These are phyloP conservation scores for Kwoniella europaea DNA, from an alignment of 768 basidiomycete species.

Conservation along the genomic window DNA sequence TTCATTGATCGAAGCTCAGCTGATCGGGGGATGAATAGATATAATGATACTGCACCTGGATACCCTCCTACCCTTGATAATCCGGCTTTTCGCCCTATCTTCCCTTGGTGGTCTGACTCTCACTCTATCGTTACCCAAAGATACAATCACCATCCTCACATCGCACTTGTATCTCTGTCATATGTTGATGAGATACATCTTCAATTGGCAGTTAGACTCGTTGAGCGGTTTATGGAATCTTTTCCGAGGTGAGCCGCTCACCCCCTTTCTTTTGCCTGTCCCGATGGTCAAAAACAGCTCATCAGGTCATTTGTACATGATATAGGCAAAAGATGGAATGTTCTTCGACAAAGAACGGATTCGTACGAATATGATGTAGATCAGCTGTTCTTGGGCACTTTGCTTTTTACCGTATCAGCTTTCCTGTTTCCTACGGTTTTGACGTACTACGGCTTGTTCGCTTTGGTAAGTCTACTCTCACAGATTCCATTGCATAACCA, in stretches of 20 bases:
- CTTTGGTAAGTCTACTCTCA: conserved; percentile 62
- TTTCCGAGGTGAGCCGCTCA: conserved; percentile 71
- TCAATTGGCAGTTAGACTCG: conserved; percentile 66
- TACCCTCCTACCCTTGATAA: conserved; percentile 14
- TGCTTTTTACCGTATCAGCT: conserved; percentile 58
- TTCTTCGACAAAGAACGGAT: conserved; percentile 83
- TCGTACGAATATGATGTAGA: conserved; percentile 90
- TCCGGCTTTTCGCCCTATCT: conserved; percentile 52
- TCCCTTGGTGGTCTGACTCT: conserved; percentile 64
- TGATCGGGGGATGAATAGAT: background rate
- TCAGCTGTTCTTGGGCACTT: conserved; percentile 89
- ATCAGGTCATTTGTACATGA: background rate
- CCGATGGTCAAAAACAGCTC: background rate
- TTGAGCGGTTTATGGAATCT: conserved; percentile 80
- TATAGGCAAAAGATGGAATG: conserved; percentile 84
- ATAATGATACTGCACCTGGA: background rate
- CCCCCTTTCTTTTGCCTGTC: background rate
- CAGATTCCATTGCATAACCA: too few relatives aligned
- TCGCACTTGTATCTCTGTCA: conserved; percentile 76
- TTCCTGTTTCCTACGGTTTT: conserved; percentile 70
- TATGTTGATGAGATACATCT: conserved; percentile 67
- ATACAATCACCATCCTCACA: conserved; percentile 71
- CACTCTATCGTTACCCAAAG: conserved; percentile 69
- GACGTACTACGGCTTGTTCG: conserved; percentile 84
- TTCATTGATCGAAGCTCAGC: background rate